Evolutionary conservation across 1,284 basidiomycete genomes (phyloP).

Genomic region (Paramarasmius palmivorus): DNA sequence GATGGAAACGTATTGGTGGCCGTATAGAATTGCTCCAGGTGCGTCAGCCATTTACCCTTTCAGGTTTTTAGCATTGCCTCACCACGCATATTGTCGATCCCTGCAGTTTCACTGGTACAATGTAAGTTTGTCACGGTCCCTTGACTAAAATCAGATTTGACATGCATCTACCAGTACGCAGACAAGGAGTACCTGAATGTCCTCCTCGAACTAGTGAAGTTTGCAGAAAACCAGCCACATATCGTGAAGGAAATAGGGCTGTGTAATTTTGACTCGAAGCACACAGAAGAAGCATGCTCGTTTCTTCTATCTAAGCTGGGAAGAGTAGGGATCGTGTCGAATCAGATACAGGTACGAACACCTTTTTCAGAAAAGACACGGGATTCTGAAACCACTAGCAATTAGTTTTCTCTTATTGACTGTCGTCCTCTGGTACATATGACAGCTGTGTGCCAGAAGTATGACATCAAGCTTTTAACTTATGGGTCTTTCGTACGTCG

Average conservation of each 20-base stretch:
- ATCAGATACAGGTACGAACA: constrained; percentile 59
- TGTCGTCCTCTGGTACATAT: constrained; percentile 57
- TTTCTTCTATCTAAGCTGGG: constrained; percentile 33
- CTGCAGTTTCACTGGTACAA: constrained; percentile 21
- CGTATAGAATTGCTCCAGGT: constrained; percentile 20
- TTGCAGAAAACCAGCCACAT: constrained; percentile 30
- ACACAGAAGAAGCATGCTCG: constrained; percentile 59
- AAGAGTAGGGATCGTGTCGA: constrained; percentile 56
- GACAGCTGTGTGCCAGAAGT: constrained; percentile 55
- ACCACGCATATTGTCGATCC: background rate
- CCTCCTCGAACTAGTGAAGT: constrained; percentile 45
- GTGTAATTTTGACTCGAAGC: constrained; percentile 59
- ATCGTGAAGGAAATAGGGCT: constrained; percentile 56
- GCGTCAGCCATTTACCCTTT: background rate
- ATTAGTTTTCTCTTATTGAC: constrained; percentile 62
- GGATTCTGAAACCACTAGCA: background rate
- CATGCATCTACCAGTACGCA: constrained; percentile 43
- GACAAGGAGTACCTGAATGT: constrained; percentile 56
- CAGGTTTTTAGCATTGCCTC: background rate
- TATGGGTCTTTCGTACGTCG: constrained; percentile 57
- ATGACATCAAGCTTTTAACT: constrained; percentile 58
- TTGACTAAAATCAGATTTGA: constrained; percentile 11
- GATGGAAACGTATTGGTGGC: constrained; percentile 15
- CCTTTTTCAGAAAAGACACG: background rate
- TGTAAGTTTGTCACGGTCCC: constrained; percentile 6